Percentiles rank a stretch among this genome's conserved stretches.
These are phyloP conservation scores for Calocera cornea DNA, from an alignment of 768 basidiomycete species.

Conservation along the genomic window DNA sequence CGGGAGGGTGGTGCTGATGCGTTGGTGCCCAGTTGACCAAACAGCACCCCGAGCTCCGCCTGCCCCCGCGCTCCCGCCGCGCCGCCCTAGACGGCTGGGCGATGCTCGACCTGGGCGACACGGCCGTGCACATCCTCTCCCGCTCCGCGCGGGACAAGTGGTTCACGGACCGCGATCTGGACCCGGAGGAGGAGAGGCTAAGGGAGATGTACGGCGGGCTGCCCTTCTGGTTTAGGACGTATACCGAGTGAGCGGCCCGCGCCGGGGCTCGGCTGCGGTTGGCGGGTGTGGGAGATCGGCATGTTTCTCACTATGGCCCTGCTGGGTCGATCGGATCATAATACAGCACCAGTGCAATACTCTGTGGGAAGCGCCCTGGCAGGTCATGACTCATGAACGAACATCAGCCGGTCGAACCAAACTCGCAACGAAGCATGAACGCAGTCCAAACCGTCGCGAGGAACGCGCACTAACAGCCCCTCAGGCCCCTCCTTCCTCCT, in stretches of 20 bases:
- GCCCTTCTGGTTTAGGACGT: not conserved
- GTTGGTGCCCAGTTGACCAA: not conserved
- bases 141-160: conserved; percentile 52
- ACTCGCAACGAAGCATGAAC: too few relatives aligned
- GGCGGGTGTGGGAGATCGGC: not conserved
- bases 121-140: conserved; percentile 67
- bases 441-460: too few relatives aligned
- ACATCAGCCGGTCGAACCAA: too few relatives aligned
- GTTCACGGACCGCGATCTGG: conserved; percentile 27
- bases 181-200: not conserved
- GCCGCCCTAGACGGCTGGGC: conserved; percentile 52
- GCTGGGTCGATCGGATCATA: too few relatives aligned
- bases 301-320: not conserved
- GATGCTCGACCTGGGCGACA: conserved; percentile 67
- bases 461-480: too few relatives aligned
- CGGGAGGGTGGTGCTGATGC: not conserved
- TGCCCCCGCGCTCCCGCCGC: conserved; percentile 34
- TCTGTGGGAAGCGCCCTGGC: too few relatives aligned
- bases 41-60: conserved; percentile 3
- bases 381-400: too few relatives aligned
- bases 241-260: not conserved
- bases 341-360: not conserved
- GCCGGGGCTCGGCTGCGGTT: not conserved
- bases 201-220: not conserved
- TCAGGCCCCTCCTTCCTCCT: too few relatives aligned